A percentile compares a stretch with the other conserved stretches of the same genome.
Evolutionary conservation across 257 asterid genomes (phyloP).

Genomic region (Echium plantagineum): DNA sequence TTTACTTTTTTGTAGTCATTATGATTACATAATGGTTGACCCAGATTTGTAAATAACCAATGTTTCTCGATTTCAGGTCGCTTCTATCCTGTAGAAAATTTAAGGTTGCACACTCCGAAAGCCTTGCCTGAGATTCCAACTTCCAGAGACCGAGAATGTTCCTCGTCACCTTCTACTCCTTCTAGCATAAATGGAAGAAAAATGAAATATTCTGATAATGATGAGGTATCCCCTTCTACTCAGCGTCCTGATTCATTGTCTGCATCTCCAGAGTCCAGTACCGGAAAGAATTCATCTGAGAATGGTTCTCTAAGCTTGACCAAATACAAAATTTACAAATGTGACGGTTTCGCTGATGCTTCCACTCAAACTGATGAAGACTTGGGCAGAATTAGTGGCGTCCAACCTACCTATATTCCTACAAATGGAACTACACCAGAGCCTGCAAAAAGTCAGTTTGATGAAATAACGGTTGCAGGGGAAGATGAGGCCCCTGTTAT

Average conservation of each 20-base stretch:
- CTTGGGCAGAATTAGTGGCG: constrained; percentile 17
- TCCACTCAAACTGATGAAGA: constrained; percentile 89
- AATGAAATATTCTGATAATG: constrained; percentile 61
- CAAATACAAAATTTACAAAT: constrained; percentile 70
- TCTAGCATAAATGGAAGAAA: constrained; percentile 69
- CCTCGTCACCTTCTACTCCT: constrained; percentile 85
- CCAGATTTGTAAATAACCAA: neutral
- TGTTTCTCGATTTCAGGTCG: neutral
- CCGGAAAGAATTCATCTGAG: constrained; percentile 54
- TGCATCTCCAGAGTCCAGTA: constrained; percentile 54
- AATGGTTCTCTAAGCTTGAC: constrained; percentile 62
- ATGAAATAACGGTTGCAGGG: neutral
- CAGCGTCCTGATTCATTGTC: constrained; percentile 47
- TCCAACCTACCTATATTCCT: constrained; percentile 30
- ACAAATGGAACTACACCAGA: constrained; percentile 7
- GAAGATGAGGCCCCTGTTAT: neutral
- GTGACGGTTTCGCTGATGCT: constrained; percentile 72
- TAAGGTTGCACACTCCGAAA: constrained; percentile 16
- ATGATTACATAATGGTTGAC: too few relatives aligned
- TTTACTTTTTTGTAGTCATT: neutral
- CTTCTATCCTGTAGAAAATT: neutral
- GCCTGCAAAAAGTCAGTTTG: constrained; percentile 7
- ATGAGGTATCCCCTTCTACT: constrained; percentile 53
- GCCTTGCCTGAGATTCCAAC: constrained; percentile 73
- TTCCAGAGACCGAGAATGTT: constrained; percentile 72